A percentile compares a stretch with the other conserved stretches of the same genome.
These are phyloP conservation scores for Saprolegnia diclina DNA, from an alignment of 352 stramenopile species.

Conservation along the genomic window DNA sequence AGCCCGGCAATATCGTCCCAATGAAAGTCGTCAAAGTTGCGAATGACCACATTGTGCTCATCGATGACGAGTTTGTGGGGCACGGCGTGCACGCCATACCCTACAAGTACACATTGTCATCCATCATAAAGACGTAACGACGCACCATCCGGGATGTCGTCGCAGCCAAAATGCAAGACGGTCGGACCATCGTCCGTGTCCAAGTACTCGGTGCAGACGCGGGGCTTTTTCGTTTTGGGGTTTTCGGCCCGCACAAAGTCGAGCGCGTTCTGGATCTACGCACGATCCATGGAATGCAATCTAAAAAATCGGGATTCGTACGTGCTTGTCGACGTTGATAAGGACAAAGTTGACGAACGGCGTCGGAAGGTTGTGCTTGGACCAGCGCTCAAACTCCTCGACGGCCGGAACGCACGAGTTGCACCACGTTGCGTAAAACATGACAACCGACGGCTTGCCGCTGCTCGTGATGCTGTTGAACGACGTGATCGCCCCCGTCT, in stretches of 20 bases:
- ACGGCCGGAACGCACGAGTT: conserved; percentile 45
- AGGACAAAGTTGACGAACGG: conserved; percentile 55
- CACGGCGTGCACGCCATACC: conserved; percentile 46
- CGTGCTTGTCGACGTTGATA: conserved; percentile 57
- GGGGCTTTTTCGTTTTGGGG: conserved; percentile 35
- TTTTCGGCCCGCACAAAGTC: conserved; percentile 44
- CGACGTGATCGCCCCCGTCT: conserved; percentile 38
- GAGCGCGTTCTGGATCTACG: conserved; percentile 36
- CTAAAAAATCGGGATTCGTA: not conserved
- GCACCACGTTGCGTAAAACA: conserved; percentile 66
- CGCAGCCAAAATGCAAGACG: conserved; percentile 48
- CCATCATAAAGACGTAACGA: not conserved
- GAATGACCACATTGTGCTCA: conserved; percentile 39
- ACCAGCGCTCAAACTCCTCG: conserved; percentile 51
- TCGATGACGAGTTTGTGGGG: conserved; percentile 50
- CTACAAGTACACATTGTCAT: not conserved
- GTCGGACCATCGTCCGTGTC: conserved; percentile 40
- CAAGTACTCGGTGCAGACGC: conserved; percentile 45
- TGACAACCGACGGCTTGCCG: conserved; percentile 41
- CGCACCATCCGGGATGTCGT: conserved; percentile 39
- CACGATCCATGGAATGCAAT: not conserved
- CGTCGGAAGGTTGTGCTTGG: conserved; percentile 40
- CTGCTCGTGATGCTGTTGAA: conserved; percentile 36
- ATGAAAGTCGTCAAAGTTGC: conserved; percentile 54
- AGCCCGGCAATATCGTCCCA: conserved; percentile 53